A percentile compares a stretch with the other conserved stretches of the same genome.
phyloP scores from a whole-genome alignment of 2,329 filamentous ascomycete species.

The Phialemoniopsis sp. region DNA sequence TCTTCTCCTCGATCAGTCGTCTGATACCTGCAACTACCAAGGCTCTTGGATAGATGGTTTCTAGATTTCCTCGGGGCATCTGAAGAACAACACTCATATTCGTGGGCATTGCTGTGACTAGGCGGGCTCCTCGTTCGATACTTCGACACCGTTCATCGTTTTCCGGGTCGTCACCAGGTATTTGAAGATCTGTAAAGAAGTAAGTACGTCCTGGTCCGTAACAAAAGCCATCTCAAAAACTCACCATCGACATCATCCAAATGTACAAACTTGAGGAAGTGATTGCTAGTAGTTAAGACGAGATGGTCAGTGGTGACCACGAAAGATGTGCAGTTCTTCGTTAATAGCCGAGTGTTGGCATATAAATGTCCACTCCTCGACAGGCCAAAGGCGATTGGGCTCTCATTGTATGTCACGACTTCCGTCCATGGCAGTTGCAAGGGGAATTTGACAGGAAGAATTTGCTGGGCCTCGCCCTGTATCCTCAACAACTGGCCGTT shows the following conservation, averaged over 20 bases:
- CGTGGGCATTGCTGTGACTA: slow-evolving; percentile 87
- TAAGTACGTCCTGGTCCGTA: neutral
- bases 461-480: slow-evolving; percentile 21
- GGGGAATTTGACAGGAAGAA: slow-evolving; percentile 33
- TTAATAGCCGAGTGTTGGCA: slow-evolving; percentile 68
- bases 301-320: slow-evolving; percentile 76
- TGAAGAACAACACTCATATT: slow-evolving; percentile 84
- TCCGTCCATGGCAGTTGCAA: slow-evolving; percentile 49
- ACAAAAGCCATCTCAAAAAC: slow-evolving; percentile 9
- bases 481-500: slow-evolving; percentile 40
- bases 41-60: slow-evolving; percentile 90
- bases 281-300: slow-evolving; percentile 87
- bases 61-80: slow-evolving; percentile 92
- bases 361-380: slow-evolving; percentile 75
- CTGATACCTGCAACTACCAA: slow-evolving; percentile 90
- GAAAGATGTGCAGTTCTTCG: slow-evolving; percentile 91
- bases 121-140: slow-evolving; percentile 81
- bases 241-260: slow-evolving; percentile 62
- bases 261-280: slow-evolving; percentile 92
- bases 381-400: slow-evolving; percentile 55
- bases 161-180: slow-evolving; percentile 85
- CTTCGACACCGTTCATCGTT: slow-evolving; percentile 87
- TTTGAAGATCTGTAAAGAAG: slow-evolving; percentile 61
- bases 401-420: slow-evolving; percentile 33
- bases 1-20: slow-evolving; percentile 70